A percentile compares a stretch with the other conserved stretches of the same genome.
These are phyloP conservation scores for Exophiala mesophila DNA, from an alignment of 2,329 filamentous ascomycete species.

Conservation along the genomic window DNA sequence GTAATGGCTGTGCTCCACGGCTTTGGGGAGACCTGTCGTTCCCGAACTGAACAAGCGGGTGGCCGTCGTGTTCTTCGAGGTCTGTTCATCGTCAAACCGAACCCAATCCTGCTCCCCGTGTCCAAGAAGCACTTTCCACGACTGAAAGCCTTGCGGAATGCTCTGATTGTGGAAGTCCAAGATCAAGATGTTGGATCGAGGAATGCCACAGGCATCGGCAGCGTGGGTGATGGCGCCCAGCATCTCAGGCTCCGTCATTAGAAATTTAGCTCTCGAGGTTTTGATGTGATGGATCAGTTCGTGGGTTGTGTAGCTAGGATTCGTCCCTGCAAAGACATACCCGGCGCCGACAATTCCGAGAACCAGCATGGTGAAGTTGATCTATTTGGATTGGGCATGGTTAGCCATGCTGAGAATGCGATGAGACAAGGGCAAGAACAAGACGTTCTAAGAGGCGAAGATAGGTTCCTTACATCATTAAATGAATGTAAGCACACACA, in stretches of 20 bases:
- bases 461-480: slow-evolving; percentile 39
- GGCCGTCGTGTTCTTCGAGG: slow-evolving; percentile 41
- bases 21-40: slow-evolving; percentile 58
- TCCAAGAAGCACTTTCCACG: slow-evolving; percentile 36
- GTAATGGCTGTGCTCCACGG: slow-evolving; percentile 24
- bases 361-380: slow-evolving; percentile 36
- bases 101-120: slow-evolving; percentile 46
- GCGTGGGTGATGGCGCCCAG: slow-evolving; percentile 1
- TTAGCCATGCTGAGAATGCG: background rate
- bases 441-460: background rate
- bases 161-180: slow-evolving; percentile 32
- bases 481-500: slow-evolving; percentile 53
- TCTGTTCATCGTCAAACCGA: slow-evolving; percentile 37
- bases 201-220: slow-evolving; percentile 3
- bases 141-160: slow-evolving; percentile 29
- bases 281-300: slow-evolving; percentile 45
- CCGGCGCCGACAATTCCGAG: slow-evolving; percentile 43
- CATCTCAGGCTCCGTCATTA: slow-evolving; percentile 39
- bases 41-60: slow-evolving; percentile 52
- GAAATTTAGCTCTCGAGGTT: slow-evolving; percentile 40
- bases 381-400: slow-evolving; percentile 18
- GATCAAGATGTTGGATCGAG: slow-evolving; percentile 7
- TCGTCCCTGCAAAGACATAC: slow-evolving; percentile 48
- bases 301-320: slow-evolving; percentile 43
- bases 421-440: background rate